These are phyloP conservation scores for Acer saccharum DNA, from an alignment of 345 rosid genomes.

Conservation along the genomic window DNA sequence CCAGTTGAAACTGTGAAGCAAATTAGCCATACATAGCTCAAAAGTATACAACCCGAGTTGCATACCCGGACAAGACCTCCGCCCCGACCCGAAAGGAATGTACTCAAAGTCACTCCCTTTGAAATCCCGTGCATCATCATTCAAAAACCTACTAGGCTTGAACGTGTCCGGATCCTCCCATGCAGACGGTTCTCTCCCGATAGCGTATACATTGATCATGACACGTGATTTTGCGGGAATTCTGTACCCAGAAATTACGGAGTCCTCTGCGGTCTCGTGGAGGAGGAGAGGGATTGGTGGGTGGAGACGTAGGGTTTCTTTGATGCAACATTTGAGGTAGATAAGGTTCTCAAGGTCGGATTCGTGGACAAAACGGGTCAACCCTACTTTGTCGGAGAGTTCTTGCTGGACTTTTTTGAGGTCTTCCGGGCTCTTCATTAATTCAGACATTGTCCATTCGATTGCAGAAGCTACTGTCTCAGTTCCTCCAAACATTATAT, in stretches of 20 bases:
- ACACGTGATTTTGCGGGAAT: constrained; percentile 59
- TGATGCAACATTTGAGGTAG: constrained; percentile 54
- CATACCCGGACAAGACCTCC: constrained; percentile 87
- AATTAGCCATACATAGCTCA: constrained; percentile 60
- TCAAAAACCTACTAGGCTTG: constrained; percentile 58
- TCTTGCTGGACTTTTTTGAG: constrained; percentile 57
- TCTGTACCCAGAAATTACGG: constrained; percentile 55
- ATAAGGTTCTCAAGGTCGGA: constrained; percentile 60
- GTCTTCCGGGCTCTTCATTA: constrained; percentile 60
- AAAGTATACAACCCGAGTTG: constrained; percentile 70
- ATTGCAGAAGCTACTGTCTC: constrained; percentile 83
- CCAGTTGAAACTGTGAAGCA: constrained; percentile 78
- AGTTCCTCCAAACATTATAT: constrained; percentile 67
- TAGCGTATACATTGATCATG: constrained; percentile 68
- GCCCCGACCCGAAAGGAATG: constrained; percentile 79
- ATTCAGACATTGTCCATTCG: constrained; percentile 78
- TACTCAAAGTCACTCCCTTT: constrained; percentile 64
- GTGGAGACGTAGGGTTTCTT: constrained; percentile 73
- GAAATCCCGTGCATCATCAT: constrained; percentile 50
- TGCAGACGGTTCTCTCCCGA: constrained; percentile 53
- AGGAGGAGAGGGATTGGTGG: constrained; percentile 87
- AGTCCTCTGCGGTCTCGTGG: constrained; percentile 59
- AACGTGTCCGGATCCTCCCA: constrained; percentile 68
- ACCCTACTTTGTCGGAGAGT: constrained; percentile 53
- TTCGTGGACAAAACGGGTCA: constrained; percentile 56